Conservation (phyloP, 495 filamentous ascomycete species). For the Penicillium pancosmium region DNA sequence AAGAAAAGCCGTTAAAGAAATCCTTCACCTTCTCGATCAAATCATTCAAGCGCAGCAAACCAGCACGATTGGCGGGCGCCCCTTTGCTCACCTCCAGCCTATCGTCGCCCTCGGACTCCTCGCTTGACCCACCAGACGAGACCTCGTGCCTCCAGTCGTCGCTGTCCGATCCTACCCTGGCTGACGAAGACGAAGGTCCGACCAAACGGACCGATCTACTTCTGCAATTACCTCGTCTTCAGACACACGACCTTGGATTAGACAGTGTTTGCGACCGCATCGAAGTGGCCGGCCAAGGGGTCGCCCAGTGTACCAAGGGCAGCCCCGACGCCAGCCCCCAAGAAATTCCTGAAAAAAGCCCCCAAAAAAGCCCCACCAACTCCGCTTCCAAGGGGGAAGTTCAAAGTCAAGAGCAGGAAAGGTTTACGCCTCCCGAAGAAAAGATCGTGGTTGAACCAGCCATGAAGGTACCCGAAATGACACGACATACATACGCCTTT, state of each 20-base stretch:
- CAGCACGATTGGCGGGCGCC: neutral
- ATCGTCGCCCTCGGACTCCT: constrained; percentile 20
- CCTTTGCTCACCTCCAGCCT: neutral
- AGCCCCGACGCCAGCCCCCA: neutral
- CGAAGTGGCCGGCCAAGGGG: neutral
- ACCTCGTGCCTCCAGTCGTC: constrained; percentile 17
- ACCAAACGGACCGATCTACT: constrained; percentile 29
- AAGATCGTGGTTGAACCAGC: constrained; percentile 27
- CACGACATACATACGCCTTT: constrained; percentile 14
- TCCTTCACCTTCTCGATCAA: constrained; percentile 21
- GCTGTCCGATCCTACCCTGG: constrained; percentile 16
- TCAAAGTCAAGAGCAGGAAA: neutral
- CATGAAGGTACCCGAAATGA: constrained; percentile 16
- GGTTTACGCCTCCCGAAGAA: constrained; percentile 15
- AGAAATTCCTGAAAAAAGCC: neutral
- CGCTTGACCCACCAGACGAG: constrained; percentile 15
- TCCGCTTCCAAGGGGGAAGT: neutral
- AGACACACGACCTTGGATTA: constrained; percentile 31
- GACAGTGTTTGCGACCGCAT: constrained; percentile 14
- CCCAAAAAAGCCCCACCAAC: constrained; percentile 9
- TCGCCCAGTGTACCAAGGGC: constrained; percentile 4
- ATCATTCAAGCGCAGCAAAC: constrained; percentile 18
- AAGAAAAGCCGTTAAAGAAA: constrained; percentile 11
- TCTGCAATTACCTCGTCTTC: constrained; percentile 40
- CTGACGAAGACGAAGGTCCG: neutral